phyloP scores from a whole-genome alignment of 306 rosid species.

The Ceratonia siliqua region DNA sequence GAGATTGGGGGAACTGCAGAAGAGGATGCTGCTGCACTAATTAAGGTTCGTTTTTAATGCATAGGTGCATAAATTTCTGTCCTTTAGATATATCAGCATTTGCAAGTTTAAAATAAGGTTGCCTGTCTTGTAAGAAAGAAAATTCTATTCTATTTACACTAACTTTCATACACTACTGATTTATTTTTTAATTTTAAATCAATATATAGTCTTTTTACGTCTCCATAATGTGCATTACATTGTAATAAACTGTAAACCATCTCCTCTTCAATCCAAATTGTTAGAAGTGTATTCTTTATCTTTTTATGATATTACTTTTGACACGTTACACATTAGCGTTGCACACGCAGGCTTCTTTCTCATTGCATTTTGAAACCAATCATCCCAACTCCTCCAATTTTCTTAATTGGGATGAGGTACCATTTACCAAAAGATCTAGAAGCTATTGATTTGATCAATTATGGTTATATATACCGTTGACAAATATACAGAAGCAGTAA shows the following conservation, averaged over 20 bases:
- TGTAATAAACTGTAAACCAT: neutral
- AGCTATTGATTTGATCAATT: neutral
- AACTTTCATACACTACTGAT: neutral
- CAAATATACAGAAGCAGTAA: no score
- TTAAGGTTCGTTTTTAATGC: slow-evolving; percentile 63
- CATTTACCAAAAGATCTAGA: neutral
- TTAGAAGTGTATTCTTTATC: neutral
- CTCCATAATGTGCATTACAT: neutral
- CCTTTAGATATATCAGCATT: neutral
- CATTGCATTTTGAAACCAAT: slow-evolving; percentile 11
- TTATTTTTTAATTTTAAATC: neutral
- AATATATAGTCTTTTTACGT: neutral
- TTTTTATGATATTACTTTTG: neutral
- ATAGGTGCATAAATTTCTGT: neutral
- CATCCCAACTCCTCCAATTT: neutral
- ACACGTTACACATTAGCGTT: neutral
- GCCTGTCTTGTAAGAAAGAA: slow-evolving; percentile 8
- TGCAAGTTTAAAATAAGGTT: neutral
- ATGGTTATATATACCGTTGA: slow-evolving; percentile 5
- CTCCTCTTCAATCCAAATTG: neutral
- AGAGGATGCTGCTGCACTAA: slow-evolving; percentile 98
- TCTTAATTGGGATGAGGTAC: neutral
- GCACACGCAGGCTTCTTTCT: no score
- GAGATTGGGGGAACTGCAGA: slow-evolving; percentile 99
- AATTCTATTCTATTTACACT: neutral